Evolutionary conservation across 257 asterid genomes (phyloP).

Genomic region (Forsythia viridissima): DNA sequence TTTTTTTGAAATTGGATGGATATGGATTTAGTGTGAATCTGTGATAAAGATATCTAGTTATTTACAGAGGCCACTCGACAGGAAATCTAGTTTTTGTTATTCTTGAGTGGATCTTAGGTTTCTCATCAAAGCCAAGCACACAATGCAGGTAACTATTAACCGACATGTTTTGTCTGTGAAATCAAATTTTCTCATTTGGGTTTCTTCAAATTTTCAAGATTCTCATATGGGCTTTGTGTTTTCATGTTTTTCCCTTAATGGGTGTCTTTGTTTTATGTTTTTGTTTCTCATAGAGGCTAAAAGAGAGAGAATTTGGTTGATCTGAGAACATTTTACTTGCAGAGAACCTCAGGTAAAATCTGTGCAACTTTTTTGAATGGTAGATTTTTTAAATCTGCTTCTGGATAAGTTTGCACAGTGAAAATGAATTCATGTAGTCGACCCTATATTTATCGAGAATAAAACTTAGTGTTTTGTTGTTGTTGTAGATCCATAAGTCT

Average conservation of each 20-base stretch:
- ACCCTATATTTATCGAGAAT: neutral
- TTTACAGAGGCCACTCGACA: neutral
- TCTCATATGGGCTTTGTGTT: neutral
- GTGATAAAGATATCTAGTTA: neutral
- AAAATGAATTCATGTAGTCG: neutral
- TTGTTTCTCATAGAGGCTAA: slow-evolving; percentile 17
- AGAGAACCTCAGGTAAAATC: neutral
- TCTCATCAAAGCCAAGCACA: slow-evolving; percentile 28
- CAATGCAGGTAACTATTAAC: slow-evolving; percentile 56
- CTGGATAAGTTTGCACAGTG: neutral
- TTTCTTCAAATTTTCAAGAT: neutral
- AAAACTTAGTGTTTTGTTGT: neutral
- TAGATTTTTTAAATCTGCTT: neutral
- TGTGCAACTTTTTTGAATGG: neutral
- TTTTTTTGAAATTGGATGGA: neutral
- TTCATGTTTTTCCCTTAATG: neutral
- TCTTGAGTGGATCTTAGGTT: slow-evolving; percentile 59
- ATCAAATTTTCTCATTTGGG: slow-evolving; percentile 6
- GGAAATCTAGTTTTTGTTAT: neutral
- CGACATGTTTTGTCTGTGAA: slow-evolving; percentile 22
- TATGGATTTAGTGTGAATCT: slow-evolving; percentile 9
- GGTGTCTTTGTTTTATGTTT: neutral
- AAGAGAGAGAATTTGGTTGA: slow-evolving; percentile 20
- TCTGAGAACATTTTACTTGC: slow-evolving; percentile 12
- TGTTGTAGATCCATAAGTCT: slow-evolving; percentile 28